Evolutionary conservation across 306 rosid species (phyloP).

Genomic region (Macrotyloma uniflorum): DNA sequence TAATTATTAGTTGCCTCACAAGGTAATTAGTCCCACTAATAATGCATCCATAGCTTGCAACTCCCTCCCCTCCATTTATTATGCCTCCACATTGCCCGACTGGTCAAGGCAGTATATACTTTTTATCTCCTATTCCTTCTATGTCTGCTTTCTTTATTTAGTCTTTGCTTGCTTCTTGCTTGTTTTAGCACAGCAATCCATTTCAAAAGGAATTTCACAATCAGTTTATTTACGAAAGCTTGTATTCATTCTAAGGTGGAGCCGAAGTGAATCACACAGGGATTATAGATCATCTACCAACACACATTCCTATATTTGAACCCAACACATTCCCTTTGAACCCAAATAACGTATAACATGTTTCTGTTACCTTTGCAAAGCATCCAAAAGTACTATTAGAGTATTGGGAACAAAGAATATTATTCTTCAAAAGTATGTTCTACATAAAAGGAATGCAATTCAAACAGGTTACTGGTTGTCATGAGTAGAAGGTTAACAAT

Average conservation of each 20-base stretch:
- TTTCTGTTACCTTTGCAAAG: background rate
- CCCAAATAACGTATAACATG: background rate
- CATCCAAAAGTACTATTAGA: background rate
- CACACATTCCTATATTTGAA: background rate
- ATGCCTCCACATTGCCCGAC: background rate
- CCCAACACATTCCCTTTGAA: background rate
- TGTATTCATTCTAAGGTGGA: background rate
- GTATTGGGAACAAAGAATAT: background rate
- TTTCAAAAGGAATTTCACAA: background rate
- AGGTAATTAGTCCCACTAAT: background rate
- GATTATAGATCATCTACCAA: background rate
- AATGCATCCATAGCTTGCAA: background rate
- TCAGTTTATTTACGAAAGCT: background rate
- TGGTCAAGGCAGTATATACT: background rate
- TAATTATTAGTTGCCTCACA: background rate
- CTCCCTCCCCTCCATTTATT: background rate
- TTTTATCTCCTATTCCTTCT: background rate
- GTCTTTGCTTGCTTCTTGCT: background rate
- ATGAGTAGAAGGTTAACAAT: slow-evolving; percentile 19
- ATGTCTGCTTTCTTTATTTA: background rate
- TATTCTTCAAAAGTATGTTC: background rate
- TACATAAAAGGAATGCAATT: background rate
- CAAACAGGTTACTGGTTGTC: background rate
- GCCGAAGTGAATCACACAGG: background rate
- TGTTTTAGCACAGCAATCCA: background rate